Conservation (phyloP, 208 protist genomes). For the Leishmania lainsoni region DNA sequence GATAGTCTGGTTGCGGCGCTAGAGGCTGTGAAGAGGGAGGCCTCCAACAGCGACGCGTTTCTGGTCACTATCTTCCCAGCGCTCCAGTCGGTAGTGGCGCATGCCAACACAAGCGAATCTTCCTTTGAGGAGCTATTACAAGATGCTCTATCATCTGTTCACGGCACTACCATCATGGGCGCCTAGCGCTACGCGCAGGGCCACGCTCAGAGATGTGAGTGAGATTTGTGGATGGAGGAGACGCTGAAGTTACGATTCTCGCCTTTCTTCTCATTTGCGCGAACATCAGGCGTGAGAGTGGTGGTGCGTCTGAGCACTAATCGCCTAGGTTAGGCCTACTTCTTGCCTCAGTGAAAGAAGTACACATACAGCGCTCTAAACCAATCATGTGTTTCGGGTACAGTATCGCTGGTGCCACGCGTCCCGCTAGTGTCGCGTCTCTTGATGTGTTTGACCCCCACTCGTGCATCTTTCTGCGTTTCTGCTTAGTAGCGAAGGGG, state of each 20-base stretch:
- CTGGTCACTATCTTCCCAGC: constrained; percentile 27
- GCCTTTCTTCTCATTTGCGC: background rate
- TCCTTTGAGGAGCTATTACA: constrained; percentile 44
- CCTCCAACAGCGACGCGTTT: constrained; percentile 19
- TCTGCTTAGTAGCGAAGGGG: background rate
- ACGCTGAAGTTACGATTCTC: background rate
- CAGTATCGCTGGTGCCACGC: background rate
- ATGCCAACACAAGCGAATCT: constrained; percentile 10
- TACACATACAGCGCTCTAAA: background rate
- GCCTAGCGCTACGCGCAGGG: background rate
- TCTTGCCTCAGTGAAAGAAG: background rate
- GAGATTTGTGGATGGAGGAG: background rate
- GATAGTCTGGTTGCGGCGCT: constrained; percentile 19
- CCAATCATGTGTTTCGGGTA: background rate
- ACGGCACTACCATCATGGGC: constrained; percentile 36
- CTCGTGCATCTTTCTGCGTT: background rate
- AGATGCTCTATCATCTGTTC: constrained; percentile 38
- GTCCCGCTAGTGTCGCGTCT: background rate
- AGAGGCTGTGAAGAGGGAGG: constrained; percentile 22
- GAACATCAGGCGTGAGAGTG: background rate
- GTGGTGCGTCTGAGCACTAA: background rate
- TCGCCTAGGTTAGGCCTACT: background rate
- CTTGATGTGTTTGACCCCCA: background rate
- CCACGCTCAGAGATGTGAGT: background rate
- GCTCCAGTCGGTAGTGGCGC: constrained; percentile 14